Evolutionary conservation across 768 basidiomycete species (phyloP).

Genomic region (Fibroporia radiculosa): DNA sequence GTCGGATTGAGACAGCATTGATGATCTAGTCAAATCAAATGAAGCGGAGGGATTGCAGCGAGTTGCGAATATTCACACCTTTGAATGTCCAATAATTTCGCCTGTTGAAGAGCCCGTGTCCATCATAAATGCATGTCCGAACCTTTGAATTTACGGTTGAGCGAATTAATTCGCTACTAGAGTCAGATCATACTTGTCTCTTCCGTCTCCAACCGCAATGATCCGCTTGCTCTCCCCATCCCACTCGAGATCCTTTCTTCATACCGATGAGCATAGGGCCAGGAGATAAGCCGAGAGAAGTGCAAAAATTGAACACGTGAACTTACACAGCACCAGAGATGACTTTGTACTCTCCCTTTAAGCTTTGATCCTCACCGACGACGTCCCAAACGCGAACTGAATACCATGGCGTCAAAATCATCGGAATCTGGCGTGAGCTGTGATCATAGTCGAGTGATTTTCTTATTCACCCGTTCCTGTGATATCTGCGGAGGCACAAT

Average conservation of each 20-base stretch:
- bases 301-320: background rate
- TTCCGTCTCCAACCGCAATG: slow-evolving; percentile 87
- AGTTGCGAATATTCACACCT: slow-evolving; percentile 36
- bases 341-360: slow-evolving; percentile 78
- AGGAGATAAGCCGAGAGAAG: slow-evolving; percentile 7
- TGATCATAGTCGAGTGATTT: too few species aligned
- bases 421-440: background rate
- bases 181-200: slow-evolving; percentile 58
- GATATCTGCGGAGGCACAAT: slow-evolving; percentile 86
- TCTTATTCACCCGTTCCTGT: slow-evolving; percentile 63
- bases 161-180: background rate
- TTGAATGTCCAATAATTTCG: slow-evolving; percentile 84
- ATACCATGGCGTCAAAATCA: background rate
- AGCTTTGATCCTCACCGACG: slow-evolving; percentile 71
- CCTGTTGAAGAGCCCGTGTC: slow-evolving; percentile 82
- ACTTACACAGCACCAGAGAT: slow-evolving; percentile 66
- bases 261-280: background rate
- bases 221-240: slow-evolving; percentile 96
- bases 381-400: slow-evolving; percentile 91
- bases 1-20: slow-evolving; percentile 83
- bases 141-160: slow-evolving; percentile 35
- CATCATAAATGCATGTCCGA: slow-evolving; percentile 77
- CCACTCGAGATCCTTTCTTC: slow-evolving; percentile 91
- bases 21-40: slow-evolving; percentile 45
- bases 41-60: background rate